Conservation (phyloP, 768 basidiomycete species). For the Leccinum sublutescens region DNA sequence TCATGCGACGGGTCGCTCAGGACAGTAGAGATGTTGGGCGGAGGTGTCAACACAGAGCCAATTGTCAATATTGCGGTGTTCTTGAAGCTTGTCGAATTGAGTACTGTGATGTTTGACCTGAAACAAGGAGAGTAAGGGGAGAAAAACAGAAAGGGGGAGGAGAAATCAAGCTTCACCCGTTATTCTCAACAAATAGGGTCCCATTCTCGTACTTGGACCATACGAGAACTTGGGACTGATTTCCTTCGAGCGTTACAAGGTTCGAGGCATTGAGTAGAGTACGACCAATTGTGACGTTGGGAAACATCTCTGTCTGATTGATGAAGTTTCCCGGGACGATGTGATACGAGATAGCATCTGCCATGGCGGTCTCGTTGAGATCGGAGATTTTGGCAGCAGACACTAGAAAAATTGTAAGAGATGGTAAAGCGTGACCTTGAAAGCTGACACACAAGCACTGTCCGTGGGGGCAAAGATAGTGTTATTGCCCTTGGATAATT, state of each 20-base stretch:
- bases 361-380: constrained; percentile 36
- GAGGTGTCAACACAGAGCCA: constrained; percentile 51
- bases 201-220: constrained; percentile 41
- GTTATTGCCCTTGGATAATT: constrained; percentile 43
- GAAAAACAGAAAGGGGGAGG: neutral
- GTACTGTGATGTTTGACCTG: constrained; percentile 36
- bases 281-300: constrained; percentile 61
- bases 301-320: constrained; percentile 42
- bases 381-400: constrained; percentile 10
- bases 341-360: constrained; percentile 56
- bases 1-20: constrained; percentile 39
- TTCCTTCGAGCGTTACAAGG: constrained; percentile 55
- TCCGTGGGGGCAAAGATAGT: constrained; percentile 61
- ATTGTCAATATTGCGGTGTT: constrained; percentile 49
- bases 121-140: neutral
- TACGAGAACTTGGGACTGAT: constrained; percentile 53
- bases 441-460: constrained; percentile 45
- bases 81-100: constrained; percentile 38
- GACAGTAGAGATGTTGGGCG: constrained; percentile 45
- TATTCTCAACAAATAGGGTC: constrained; percentile 47
- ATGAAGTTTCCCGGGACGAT: constrained; percentile 52
- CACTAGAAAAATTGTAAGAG: constrained; percentile 14
- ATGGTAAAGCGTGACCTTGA: neutral
- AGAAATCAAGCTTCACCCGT: constrained; percentile 35
- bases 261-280: constrained; percentile 54